phyloP scores from a whole-genome alignment of 345 rosid genomes.

The Eucalyptus cladocalyx region DNA sequence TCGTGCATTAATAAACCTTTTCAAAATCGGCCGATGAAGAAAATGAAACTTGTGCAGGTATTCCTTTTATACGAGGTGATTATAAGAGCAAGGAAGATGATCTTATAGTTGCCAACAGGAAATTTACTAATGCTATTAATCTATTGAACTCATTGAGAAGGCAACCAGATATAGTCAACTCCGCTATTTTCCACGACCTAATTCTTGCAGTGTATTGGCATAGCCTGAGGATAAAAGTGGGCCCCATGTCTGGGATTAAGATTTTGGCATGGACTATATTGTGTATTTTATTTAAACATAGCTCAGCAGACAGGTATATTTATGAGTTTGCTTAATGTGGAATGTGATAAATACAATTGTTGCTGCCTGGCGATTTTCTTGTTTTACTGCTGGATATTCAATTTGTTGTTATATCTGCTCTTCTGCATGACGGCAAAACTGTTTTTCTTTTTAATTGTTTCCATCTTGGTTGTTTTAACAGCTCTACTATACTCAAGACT shows the following conservation, averaged over 20 bases:
- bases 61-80: not conserved
- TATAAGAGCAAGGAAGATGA: not conserved
- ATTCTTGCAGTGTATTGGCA: not conserved
- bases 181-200: not conserved
- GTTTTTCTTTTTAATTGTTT: not conserved
- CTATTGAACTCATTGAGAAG: not conserved
- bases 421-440: not conserved
- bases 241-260: not conserved
- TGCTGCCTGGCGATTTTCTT: not conserved
- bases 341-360: not conserved
- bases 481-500: not conserved
- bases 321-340: not conserved
- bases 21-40: conserved; percentile 78
- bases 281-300: not conserved
- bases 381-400: not conserved
- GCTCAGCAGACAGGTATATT: not conserved
- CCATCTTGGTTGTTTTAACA: not conserved
- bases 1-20: conserved; percentile 86
- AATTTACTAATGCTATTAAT: not conserved
- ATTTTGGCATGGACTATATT: not conserved
- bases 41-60: conserved; percentile 89
- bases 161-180: not conserved
- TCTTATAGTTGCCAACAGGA: not conserved
- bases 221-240: not conserved
- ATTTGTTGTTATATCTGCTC: not conserved